phyloP scores from a whole-genome alignment of 139 green algal species.

The Haematococcus sp. region DNA sequence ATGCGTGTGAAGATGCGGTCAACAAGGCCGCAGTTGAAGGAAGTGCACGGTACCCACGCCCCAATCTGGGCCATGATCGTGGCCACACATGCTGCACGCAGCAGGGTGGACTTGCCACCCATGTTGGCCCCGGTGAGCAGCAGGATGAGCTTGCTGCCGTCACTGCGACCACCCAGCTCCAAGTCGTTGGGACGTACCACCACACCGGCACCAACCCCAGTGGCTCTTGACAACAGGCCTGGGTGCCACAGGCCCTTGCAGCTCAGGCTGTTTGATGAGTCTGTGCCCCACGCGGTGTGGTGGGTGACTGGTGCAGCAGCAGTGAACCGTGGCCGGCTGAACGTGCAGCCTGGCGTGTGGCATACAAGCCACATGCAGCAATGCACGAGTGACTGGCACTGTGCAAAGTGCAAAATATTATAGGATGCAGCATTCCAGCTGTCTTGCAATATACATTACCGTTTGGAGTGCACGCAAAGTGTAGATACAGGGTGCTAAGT shows the following conservation, averaged over 20 bases:
- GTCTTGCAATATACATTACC: no score
- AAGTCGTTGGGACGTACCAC: slow-evolving; percentile 59
- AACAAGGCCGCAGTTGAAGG: slow-evolving; percentile 52
- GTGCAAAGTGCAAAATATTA: neutral
- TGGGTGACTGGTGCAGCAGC: slow-evolving; percentile 7
- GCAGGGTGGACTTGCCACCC: slow-evolving; percentile 92
- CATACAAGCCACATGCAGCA: neutral
- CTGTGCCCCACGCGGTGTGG: neutral
- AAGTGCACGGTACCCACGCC: slow-evolving; percentile 74
- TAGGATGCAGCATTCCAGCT: neutral
- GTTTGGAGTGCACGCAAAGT: no score
- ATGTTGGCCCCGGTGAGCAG: slow-evolving; percentile 93
- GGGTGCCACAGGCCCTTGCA: slow-evolving; percentile 65
- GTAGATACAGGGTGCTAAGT: no score
- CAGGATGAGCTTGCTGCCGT: slow-evolving; percentile 26
- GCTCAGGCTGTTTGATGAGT: slow-evolving; percentile 10
- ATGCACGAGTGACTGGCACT: neutral
- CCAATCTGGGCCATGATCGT: slow-evolving; percentile 81
- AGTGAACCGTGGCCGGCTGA: slow-evolving; percentile 54
- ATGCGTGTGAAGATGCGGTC: slow-evolving; percentile 87
- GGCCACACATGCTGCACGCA: slow-evolving; percentile 85
- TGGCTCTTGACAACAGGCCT: slow-evolving; percentile 25
- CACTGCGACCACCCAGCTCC: slow-evolving; percentile 40
- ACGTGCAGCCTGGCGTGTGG: slow-evolving; percentile 32
- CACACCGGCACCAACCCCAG: no score